Conservation (phyloP, 768 basidiomycete species). For the Cytidiella melzeri region DNA sequence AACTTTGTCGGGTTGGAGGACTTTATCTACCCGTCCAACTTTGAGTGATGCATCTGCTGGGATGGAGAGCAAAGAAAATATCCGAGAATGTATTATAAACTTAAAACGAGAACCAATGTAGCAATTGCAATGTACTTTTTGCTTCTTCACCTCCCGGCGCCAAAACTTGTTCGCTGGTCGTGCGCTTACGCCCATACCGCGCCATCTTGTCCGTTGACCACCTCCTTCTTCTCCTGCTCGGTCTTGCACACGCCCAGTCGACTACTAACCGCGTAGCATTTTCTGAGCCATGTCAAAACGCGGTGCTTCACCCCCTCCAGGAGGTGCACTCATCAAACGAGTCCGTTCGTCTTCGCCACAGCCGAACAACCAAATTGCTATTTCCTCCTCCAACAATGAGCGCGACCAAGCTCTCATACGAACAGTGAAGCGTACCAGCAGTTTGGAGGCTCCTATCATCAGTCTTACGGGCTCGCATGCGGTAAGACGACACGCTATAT, state of each 20-base stretch:
- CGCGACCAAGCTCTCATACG: slow-evolving; percentile 75
- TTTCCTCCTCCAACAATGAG: slow-evolving; percentile 70
- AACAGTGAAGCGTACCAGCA: slow-evolving; percentile 87
- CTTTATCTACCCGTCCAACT: slow-evolving; percentile 83
- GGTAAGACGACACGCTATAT: slow-evolving; percentile 39
- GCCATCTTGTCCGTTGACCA: not conserved
- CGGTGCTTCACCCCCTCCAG: slow-evolving; percentile 46
- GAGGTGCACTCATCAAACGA: slow-evolving; percentile 57
- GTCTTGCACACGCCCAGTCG: no score
- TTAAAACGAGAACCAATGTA: no score
- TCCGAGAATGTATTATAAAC: slow-evolving; percentile 70
- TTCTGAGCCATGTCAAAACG: slow-evolving; percentile 65
- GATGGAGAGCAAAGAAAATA: slow-evolving; percentile 93
- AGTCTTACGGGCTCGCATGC: slow-evolving; percentile 83
- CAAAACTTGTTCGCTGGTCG: no score
- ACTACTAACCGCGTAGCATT: no score
- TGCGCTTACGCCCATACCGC: no score
- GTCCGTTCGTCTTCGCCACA: slow-evolving; percentile 43
- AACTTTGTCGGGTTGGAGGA: slow-evolving; percentile 82
- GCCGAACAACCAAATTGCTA: slow-evolving; percentile 59
- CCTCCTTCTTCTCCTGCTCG: not conserved
- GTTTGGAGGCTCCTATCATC: slow-evolving; percentile 90
- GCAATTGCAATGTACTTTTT: no score
- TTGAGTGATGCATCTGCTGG: slow-evolving; percentile 66
- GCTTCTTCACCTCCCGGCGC: no score